These are phyloP conservation scores for Lachnellula arida DNA, from an alignment of 2,329 filamentous ascomycete genomes.

Conservation along the genomic window DNA sequence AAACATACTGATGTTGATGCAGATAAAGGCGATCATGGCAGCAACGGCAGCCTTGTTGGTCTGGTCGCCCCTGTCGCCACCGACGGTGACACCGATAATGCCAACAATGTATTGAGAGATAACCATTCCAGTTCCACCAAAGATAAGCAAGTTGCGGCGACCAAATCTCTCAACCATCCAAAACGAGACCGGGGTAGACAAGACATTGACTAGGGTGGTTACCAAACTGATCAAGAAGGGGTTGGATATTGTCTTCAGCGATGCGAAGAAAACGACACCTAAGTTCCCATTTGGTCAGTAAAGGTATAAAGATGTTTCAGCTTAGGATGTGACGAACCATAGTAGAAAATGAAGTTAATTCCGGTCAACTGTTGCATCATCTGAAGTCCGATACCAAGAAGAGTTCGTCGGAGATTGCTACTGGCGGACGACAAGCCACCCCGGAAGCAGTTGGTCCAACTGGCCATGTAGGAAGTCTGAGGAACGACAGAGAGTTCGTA, in stretches of 20 bases:
- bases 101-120: constrained; percentile 82
- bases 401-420: constrained; percentile 65
- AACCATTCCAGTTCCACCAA: constrained; percentile 76
- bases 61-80: constrained; percentile 42
- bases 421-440: constrained; percentile 59
- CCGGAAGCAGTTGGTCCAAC: constrained; percentile 66
- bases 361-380: constrained; percentile 76
- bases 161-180: constrained; percentile 79
- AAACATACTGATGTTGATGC: constrained; percentile 91
- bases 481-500: constrained; percentile 72
- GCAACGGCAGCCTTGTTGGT: constrained; percentile 51
- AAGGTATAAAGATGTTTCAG: too few relatives aligned
- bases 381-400: constrained; percentile 68
- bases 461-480: constrained; percentile 56
- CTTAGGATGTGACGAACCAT: constrained; percentile 41
- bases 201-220: constrained; percentile 84
- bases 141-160: constrained; percentile 74
- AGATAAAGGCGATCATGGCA: constrained; percentile 81
- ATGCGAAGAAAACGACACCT: constrained; percentile 71
- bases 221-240: constrained; percentile 79
- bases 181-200: constrained; percentile 82
- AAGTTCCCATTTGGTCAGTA: too few relatives aligned
- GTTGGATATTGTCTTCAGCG: constrained; percentile 70
- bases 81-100: constrained; percentile 64
- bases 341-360: constrained; percentile 93